Percentiles rank a stretch among this genome's conserved stretches.
phyloP scores from a whole-genome alignment of 2,329 filamentous ascomycete species.

The Colletotrichum trifolii region DNA sequence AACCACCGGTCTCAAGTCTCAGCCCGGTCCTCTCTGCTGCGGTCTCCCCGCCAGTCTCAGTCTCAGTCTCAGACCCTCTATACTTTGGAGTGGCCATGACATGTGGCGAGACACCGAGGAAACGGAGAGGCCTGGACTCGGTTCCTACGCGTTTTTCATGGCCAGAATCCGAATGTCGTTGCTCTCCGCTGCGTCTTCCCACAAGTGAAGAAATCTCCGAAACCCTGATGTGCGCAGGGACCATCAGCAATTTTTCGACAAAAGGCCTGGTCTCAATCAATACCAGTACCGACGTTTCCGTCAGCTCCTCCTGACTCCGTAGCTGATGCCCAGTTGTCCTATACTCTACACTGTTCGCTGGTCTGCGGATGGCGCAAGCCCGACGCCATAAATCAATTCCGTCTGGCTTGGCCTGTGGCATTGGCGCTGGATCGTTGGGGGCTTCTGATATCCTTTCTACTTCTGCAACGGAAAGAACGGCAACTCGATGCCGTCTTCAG shows the following conservation, averaged over 20 bases:
- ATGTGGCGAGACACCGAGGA: not conserved
- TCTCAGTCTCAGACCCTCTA: too few species aligned
- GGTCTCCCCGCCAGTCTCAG: slow-evolving; percentile 19
- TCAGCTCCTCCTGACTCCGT: not conserved
- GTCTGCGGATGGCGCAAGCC: slow-evolving; percentile 9
- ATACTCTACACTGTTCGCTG: not conserved
- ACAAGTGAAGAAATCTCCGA: slow-evolving; percentile 24
- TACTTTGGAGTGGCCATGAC: not conserved
- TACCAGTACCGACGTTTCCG: too few species aligned
- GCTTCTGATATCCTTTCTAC: not conserved
- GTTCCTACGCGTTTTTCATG: too few species aligned
- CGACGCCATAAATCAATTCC: not conserved
- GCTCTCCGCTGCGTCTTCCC: slow-evolving; percentile 14
- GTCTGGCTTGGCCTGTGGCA: too few species aligned
- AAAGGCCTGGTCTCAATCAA: too few species aligned
- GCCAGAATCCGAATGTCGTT: not conserved
- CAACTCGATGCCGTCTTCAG: not conserved
- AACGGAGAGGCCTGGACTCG: too few species aligned
- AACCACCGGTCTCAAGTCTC: slow-evolving; percentile 12
- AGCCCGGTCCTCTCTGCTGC: not conserved
- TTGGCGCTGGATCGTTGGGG: too few species aligned
- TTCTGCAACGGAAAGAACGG: not conserved
- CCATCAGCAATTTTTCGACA: slow-evolving; percentile 4
- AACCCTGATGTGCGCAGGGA: slow-evolving; percentile 26
- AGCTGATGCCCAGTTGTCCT: not conserved